Evolutionary conservation across 2,329 filamentous ascomycete species (phyloP).

Genomic region (Ambrosiella cleistominuta): DNA sequence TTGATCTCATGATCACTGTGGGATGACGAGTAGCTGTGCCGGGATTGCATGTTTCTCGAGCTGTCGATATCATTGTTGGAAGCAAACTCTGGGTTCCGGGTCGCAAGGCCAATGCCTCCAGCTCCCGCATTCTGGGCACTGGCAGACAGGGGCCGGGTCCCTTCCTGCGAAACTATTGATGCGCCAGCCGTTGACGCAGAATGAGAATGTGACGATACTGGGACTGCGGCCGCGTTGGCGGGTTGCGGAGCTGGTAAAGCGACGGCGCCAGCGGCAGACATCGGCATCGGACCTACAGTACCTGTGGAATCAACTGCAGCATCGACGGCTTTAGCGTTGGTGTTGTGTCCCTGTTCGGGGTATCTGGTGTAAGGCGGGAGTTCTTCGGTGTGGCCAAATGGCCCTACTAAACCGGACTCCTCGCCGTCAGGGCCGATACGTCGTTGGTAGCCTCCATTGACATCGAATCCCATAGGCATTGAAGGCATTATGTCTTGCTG

Average conservation of each 20-base stretch:
- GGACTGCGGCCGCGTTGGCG: background rate
- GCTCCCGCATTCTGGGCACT: slow-evolving; percentile 27
- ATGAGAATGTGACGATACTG: slow-evolving; percentile 1
- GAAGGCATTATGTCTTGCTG: slow-evolving; percentile 36
- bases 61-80: slow-evolving; percentile 34
- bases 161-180: background rate
- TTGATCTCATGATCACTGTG: slow-evolving; percentile 38
- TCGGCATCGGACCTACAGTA: slow-evolving; percentile 5
- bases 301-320: background rate
- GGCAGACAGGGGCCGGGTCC: background rate
- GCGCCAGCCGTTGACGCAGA: slow-evolving; percentile 3
- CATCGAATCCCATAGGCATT: slow-evolving; percentile 44
- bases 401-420: slow-evolving; percentile 78
- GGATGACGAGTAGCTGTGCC: slow-evolving; percentile 34
- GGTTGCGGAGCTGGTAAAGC: slow-evolving; percentile 1
- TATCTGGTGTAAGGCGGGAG: slow-evolving; percentile 83
- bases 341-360: slow-evolving; percentile 49
- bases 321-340: slow-evolving; percentile 16
- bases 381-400: slow-evolving; percentile 77
- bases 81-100: slow-evolving; percentile 44
- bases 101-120: slow-evolving; percentile 42
- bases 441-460: slow-evolving; percentile 52
- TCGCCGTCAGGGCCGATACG: slow-evolving; percentile 65
- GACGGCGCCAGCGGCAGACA: slow-evolving; percentile 1
- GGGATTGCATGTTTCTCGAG: slow-evolving; percentile 32